Evolutionary conservation across 352 stramenopile species (phyloP).

Genomic region (Phytophthora palmivora): DNA sequence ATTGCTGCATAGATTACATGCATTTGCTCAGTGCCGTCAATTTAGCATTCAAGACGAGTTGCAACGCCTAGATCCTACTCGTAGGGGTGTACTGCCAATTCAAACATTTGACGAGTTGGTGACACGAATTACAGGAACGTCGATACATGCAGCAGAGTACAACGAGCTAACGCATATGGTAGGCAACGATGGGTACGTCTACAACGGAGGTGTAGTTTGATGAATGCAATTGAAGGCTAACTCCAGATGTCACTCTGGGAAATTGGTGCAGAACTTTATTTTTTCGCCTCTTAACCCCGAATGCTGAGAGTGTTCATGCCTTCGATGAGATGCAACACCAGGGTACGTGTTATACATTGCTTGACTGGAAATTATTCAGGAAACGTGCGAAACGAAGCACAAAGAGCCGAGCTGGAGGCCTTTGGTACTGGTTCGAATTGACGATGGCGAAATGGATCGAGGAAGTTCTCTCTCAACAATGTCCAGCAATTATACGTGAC

Average conservation of each 20-base stretch:
- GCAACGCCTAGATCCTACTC: conserved; percentile 20
- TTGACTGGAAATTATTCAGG: conserved; percentile 36
- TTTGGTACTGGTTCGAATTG: conserved; percentile 53
- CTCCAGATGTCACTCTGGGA: neutral
- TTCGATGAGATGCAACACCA: conserved; percentile 35
- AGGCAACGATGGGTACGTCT: conserved; percentile 34
- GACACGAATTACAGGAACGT: conserved; percentile 24
- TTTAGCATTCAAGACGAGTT: conserved; percentile 40
- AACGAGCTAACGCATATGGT: conserved; percentile 34
- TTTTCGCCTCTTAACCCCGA: conserved; percentile 40
- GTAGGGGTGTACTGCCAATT: conserved; percentile 24
- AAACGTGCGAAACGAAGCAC: conserved; percentile 32
- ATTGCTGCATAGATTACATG: conserved; percentile 51
- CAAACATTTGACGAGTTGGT: conserved; percentile 27
- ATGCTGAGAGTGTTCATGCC: conserved; percentile 29
- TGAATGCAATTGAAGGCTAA: neutral
- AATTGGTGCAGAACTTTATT: conserved; percentile 27
- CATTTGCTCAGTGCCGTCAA: conserved; percentile 19
- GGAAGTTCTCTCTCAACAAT: conserved; percentile 11
- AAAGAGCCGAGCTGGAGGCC: conserved; percentile 27
- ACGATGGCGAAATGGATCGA: conserved; percentile 47
- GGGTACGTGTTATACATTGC: conserved; percentile 34
- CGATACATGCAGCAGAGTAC: conserved; percentile 23
- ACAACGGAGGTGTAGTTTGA: neutral
- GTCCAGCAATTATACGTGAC: neutral